Percentiles rank a stretch among this genome's conserved stretches.
phyloP scores from a whole-genome alignment of 352 stramenopile genomes.

The Thalassiosira hispida region DNA sequence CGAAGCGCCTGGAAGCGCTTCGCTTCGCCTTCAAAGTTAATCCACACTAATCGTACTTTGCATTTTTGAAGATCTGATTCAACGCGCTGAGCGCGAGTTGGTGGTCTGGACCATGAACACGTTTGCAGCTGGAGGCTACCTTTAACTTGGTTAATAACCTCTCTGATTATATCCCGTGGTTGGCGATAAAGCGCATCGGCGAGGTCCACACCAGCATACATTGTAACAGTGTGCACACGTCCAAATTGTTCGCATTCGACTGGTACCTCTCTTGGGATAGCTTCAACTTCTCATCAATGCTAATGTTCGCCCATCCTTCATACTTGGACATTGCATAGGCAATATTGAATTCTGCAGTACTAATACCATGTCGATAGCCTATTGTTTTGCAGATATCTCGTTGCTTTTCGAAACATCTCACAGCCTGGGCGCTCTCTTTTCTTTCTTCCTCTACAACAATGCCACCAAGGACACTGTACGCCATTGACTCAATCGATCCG shows the following conservation, averaged over 20 bases:
- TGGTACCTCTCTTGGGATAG: too few species aligned
- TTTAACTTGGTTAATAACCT: not conserved
- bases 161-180: not conserved
- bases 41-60: not conserved
- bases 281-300: not conserved
- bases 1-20: not conserved
- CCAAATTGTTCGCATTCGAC: not conserved
- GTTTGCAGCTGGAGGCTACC: not conserved
- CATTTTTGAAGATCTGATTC: not conserved
- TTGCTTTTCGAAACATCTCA: constrained; percentile 3
- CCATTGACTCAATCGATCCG: not conserved
- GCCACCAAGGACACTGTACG: constrained; percentile 4
- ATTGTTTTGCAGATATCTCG: not conserved
- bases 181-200: not conserved
- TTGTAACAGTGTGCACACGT: not conserved
- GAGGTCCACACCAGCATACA: not conserved
- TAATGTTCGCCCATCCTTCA: too few species aligned
- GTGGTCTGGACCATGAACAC: not conserved
- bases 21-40: not conserved
- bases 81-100: not conserved
- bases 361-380: not conserved
- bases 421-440: not conserved
- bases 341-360: not conserved
- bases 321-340: not conserved
- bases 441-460: not conserved